Evolutionary conservation across 495 filamentous ascomycete genomes (phyloP), one percentile per base, ranked within the genome.

Genomic region (Aspergillus nidulans): DNA sequence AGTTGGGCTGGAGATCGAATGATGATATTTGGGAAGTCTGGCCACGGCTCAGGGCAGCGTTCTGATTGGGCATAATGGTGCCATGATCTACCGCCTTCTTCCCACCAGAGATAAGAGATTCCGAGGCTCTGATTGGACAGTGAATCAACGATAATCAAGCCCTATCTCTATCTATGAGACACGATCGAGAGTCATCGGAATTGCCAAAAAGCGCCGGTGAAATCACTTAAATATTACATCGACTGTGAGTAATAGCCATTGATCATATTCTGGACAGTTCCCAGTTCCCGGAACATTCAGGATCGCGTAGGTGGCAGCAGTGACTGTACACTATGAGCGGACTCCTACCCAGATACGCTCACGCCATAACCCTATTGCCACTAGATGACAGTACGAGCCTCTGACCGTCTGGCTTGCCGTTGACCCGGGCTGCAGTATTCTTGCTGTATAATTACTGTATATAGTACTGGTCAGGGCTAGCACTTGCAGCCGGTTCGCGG

Each of bases 91-190:
- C 52, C 52, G 42, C 30, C 38, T 26, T 12, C 20, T 25, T 32
- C 24, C 43, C 18, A 32, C 23, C 13, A 41, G 26, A 48, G 52
- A 55, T 55, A 56, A 49, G 53, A 49, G 21, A 18, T 32, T 34
- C 21, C 34, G 24, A 15, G 18, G 1, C n/a, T 36, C 6, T 56
- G 26, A 56, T 56, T 56, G 53, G 53, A 16, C 25, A 32, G 3
- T 53, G n/a, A 7, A 6, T 15, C n/a, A 13, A 36, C 40, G 24
- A 53, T 41, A 38, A 13, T 39, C 9, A 7, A 49, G 47, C 47
- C 47, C 47, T 49, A 49, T 25, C 32, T 34, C 26, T 8, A 10
- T 19, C 16, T 34, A 30, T 32, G 40, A 34, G 24, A 34, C 25
- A 20, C 25, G 24, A 10, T 18, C 1, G 25, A 40, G 25, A 24